Conservation (phyloP, 139 green algal genomes). For the Auxenochlorella pyrenoidosa region DNA sequence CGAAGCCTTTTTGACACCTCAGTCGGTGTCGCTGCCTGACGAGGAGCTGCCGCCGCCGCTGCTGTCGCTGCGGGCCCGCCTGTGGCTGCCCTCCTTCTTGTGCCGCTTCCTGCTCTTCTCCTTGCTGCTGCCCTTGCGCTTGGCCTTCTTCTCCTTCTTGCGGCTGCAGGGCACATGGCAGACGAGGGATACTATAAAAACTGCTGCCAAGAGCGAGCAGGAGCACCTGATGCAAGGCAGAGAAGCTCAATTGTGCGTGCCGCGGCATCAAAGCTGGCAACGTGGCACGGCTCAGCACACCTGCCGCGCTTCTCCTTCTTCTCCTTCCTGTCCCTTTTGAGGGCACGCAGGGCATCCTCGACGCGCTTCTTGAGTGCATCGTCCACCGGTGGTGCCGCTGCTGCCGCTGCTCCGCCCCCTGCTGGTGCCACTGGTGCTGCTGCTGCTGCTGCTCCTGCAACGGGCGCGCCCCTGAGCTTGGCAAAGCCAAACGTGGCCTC, state of each 20-base stretch:
- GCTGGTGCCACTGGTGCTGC: neutral
- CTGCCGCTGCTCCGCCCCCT: neutral
- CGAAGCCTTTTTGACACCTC: neutral
- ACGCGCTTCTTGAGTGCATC: conserved; percentile 23
- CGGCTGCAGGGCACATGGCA: neutral
- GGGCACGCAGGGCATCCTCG: conserved; percentile 37
- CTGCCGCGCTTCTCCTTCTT: conserved; percentile 45
- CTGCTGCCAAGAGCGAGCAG: neutral
- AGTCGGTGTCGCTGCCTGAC: neutral
- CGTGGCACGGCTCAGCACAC: neutral
- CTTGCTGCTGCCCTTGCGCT: conserved; percentile 26
- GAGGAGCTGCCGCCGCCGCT: neutral
- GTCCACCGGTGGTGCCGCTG: neutral
- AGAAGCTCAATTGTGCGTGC: neutral
- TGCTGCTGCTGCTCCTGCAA: neutral
- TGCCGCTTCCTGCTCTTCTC: conserved; percentile 20
- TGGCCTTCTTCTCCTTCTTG: conserved; percentile 49
- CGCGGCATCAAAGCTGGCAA: neutral
- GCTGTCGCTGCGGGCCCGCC: neutral
- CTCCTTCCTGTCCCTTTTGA: conserved; percentile 34
- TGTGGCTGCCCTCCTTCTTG: neutral
- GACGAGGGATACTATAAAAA: neutral
- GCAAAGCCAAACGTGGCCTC: conserved; percentile 30
- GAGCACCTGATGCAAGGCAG: neutral
- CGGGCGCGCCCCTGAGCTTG: conserved; percentile 11